Base-by-base conservation (phyloP, 208 protist genomes). In the Phytomonas francai region DNA sequence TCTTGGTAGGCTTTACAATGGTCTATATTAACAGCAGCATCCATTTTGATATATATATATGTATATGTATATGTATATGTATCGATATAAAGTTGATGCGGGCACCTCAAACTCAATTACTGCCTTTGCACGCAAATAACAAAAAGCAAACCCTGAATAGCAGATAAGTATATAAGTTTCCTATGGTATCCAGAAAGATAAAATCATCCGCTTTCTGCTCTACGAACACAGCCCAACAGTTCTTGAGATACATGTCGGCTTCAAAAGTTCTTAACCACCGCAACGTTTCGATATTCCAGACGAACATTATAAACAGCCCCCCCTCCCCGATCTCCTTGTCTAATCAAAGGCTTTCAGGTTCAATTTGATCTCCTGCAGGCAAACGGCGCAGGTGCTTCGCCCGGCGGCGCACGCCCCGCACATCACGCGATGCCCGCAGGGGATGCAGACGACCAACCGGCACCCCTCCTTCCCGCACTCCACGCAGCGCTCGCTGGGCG, bases 351-450 rank as follows among this genome's bases (percentile, higher is more conserved):
- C 72, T 0, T 72, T 69, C 0, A 84, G 28, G 2, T 58, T 71
- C 59, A 72, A 61, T 0, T 42, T 45, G 30, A 91, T 86, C 9
- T 86, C 71, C 28, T 45, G 70, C 34, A 84, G 73, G 68, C 88
- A 96, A 28, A 93, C 79, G n/a, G 91, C 87, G 63, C 88, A 96
- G 51, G 84, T 85, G 25, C 68, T 80, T 19, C 78, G 83, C 31
- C 70, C 69, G 59, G 66, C 72, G n/a, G 77, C 72, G 61, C 91
- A 96, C 22, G 59, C 56, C 30, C 67, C 68, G 69, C 91, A 96
- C 45, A 96, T 51, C n/a, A 88, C 79, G 28, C 84, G 79, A 71
- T 96, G 91, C 25, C 91, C 88, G 57, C 91, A 96, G 5, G 91
- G 91, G 0, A 82, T 33, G 29, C 76, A 75, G 22, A 94, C 76